These are phyloP conservation scores for Suillus variegatus DNA, from an alignment of 768 basidiomycete genomes.

Conservation along the genomic window DNA sequence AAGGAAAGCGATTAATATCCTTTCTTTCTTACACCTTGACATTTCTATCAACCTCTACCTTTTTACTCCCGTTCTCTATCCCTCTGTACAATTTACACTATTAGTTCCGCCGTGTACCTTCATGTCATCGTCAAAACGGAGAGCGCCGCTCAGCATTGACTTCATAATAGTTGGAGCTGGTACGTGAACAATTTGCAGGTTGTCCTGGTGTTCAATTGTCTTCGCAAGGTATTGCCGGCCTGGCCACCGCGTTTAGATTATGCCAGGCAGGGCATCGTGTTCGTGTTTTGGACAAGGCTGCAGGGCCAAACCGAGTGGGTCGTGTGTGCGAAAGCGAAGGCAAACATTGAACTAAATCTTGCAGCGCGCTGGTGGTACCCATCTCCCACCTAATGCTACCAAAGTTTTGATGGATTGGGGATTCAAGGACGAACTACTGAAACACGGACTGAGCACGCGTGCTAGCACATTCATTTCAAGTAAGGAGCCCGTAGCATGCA, in stretches of 20 bases:
- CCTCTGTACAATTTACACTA: neutral
- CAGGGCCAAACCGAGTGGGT: slow-evolving; percentile 44
- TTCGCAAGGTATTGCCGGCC: slow-evolving; percentile 47
- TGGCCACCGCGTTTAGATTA: slow-evolving; percentile 60
- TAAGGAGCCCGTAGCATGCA: slow-evolving; percentile 5
- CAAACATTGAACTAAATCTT: neutral
- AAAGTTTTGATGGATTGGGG: slow-evolving; percentile 60
- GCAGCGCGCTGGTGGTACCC: slow-evolving; percentile 42
- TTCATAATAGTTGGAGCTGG: slow-evolving; percentile 35
- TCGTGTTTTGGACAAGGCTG: slow-evolving; percentile 52
- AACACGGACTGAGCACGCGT: slow-evolving; percentile 32
- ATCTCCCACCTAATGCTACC: slow-evolving; percentile 62
- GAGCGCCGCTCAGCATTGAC: slow-evolving; percentile 29
- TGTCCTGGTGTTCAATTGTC: neutral
- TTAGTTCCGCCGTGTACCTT: neutral
- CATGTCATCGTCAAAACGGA: slow-evolving; percentile 16
- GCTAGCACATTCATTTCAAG: slow-evolving; percentile 26
- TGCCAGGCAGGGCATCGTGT: slow-evolving; percentile 61
- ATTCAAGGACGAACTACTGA: slow-evolving; percentile 43
- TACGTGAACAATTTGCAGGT: slow-evolving; percentile 8
- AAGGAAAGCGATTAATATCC: slow-evolving; percentile 22
- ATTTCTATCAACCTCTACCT: neutral
- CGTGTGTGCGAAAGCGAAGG: neutral
- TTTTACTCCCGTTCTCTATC: neutral
- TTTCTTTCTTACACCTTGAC: slow-evolving; percentile 3